Percentiles rank a stretch among this genome's conserved stretches.
Conservation (phyloP, 805 yeast genomes). For the Citeromyces nyonsensis region DNA sequence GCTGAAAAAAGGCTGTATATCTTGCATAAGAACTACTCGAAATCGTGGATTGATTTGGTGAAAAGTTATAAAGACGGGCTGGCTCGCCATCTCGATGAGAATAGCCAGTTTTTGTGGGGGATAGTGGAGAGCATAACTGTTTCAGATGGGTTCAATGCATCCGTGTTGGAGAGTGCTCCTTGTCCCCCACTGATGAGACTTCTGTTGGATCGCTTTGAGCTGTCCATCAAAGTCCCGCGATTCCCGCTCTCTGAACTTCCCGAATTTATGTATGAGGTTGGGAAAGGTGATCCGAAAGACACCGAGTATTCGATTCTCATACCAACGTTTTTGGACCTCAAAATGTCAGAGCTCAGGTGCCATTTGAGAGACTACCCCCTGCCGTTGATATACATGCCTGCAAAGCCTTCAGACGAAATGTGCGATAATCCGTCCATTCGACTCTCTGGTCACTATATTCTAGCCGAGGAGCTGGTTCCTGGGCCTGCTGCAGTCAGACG, state of each 20-base stretch:
- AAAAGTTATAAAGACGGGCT: constrained; percentile 25
- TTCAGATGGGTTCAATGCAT: constrained; percentile 24
- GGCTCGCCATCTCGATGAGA: constrained; percentile 20
- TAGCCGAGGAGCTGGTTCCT: constrained; percentile 47
- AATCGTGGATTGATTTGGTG: constrained; percentile 58
- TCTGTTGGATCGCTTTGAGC: constrained; percentile 28
- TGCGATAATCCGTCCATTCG: constrained; percentile 13
- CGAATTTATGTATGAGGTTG: constrained; percentile 51
- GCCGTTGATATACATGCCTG: constrained; percentile 65
- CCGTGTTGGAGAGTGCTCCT: constrained; percentile 27
- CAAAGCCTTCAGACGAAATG: constrained; percentile 6
- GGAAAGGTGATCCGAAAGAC: constrained; percentile 72
- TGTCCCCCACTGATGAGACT: constrained; percentile 35
- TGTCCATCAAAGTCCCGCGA: constrained; percentile 27
- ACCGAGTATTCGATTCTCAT: constrained; percentile 51
- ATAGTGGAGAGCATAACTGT: constrained; percentile 13
- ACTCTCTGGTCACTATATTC: constrained; percentile 47
- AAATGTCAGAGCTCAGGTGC: constrained; percentile 43
- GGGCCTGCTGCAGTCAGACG: constrained; percentile 39
- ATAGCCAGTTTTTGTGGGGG: constrained; percentile 26
- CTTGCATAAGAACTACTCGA: constrained; percentile 17
- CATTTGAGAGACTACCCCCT: constrained; percentile 79
- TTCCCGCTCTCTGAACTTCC: constrained; percentile 33
- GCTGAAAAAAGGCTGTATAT: constrained; percentile 4
- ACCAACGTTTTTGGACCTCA: constrained; percentile 46